phyloP scores from a whole-genome alignment of 2,329 filamentous ascomycete species.

The Nakataea oryzae region DNA sequence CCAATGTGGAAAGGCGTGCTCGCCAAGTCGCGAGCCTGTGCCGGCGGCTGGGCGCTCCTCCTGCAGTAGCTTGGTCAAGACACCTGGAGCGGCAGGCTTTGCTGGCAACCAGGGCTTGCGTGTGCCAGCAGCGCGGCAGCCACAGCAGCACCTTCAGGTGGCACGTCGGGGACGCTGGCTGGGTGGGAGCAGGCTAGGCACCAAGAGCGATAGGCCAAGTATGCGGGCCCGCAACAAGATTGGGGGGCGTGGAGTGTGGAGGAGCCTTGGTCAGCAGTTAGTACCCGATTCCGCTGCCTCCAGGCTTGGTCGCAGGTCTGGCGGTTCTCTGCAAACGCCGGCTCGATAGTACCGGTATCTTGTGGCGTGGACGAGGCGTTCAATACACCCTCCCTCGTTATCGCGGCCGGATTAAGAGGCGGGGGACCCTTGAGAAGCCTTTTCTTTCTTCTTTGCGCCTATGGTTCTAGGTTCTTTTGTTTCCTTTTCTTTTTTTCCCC shows the following conservation, averaged over 20 bases:
- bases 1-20: constrained; percentile 22
- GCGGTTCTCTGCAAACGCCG: not conserved
- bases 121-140: not conserved
- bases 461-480: not conserved
- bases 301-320: not conserved
- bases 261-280: not conserved
- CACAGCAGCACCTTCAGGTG: not conserved
- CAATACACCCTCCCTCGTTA: not conserved
- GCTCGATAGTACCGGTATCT: not conserved
- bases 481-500: not conserved
- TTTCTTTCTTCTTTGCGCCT: not conserved
- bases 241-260: not conserved
- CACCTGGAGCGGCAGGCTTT: constrained; percentile 4
- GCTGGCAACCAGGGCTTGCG: constrained; percentile 4
- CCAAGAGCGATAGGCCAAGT: not conserved
- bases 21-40: constrained; percentile 17
- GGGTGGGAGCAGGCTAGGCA: not conserved
- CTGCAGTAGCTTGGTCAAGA: constrained; percentile 11
- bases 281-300: not conserved
- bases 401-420: not conserved
- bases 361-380: not conserved
- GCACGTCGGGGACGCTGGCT: not conserved
- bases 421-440: not conserved
- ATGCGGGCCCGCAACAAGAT: not conserved
- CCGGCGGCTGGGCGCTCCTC: constrained; percentile 13